phyloP scores from a whole-genome alignment of 208 protist species.

The Strigomonas oncopelti region DNA sequence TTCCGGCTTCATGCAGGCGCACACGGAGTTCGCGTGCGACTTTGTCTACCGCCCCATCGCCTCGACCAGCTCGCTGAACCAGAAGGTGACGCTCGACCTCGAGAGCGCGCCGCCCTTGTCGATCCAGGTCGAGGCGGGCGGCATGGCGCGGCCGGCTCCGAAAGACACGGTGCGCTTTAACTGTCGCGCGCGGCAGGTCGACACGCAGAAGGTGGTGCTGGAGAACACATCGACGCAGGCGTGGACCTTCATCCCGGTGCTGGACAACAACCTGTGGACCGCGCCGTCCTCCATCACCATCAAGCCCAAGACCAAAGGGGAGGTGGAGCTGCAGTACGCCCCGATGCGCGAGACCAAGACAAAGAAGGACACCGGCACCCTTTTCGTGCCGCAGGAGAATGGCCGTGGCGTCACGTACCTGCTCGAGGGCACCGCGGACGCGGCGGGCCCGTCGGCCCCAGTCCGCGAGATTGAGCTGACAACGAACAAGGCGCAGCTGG shows the following conservation, averaged over 20 bases:
- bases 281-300: slow-evolving; percentile 63
- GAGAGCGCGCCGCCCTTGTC: slow-evolving; percentile 71
- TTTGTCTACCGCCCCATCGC: slow-evolving; percentile 84
- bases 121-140: slow-evolving; percentile 84
- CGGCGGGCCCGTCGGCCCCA: slow-evolving; percentile 40
- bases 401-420: slow-evolving; percentile 81
- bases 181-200: slow-evolving; percentile 74
- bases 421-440: slow-evolving; percentile 69
- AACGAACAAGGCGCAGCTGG: slow-evolving; percentile 33
- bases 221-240: slow-evolving; percentile 69
- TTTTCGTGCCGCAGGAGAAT: slow-evolving; percentile 93
- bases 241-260: slow-evolving; percentile 84
- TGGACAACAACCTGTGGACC: slow-evolving; percentile 85
- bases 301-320: slow-evolving; percentile 53
- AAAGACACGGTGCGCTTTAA: slow-evolving; percentile 72
- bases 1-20: slow-evolving; percentile 80
- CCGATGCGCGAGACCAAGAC: slow-evolving; percentile 72
- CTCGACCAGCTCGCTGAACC: slow-evolving; percentile 28
- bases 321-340: slow-evolving; percentile 82
- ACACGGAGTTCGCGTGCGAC: slow-evolving; percentile 87
- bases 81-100: slow-evolving; percentile 61
- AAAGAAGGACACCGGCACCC: slow-evolving; percentile 54
- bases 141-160: slow-evolving; percentile 61
- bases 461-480: slow-evolving; percentile 43
- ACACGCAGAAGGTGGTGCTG: slow-evolving; percentile 63